These are phyloP conservation scores for Plasmodium gallinaceum DNA, from an alignment of 169 alveolate species.

Conservation along the genomic window DNA sequence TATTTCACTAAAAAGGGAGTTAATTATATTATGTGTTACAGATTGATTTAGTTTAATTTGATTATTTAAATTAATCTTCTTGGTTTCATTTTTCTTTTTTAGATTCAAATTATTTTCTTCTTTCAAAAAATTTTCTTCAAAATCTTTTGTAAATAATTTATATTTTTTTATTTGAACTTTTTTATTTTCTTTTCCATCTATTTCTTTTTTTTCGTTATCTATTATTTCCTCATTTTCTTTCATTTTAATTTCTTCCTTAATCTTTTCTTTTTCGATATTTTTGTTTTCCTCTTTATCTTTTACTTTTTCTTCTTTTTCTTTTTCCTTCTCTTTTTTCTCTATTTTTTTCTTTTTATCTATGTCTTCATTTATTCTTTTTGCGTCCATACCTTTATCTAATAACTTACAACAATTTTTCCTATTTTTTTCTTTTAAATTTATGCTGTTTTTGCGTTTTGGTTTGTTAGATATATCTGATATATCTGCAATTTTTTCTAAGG, in stretches of 20 bases:
- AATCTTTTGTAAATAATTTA: conserved; percentile 76
- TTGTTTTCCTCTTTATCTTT: conserved; percentile 1
- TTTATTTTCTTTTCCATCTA: conserved; percentile 24
- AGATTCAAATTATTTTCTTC: conserved; percentile 54
- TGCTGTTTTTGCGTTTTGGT: not conserved
- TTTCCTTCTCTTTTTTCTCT: not conserved
- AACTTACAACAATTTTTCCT: conserved; percentile 26
- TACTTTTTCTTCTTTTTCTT: not conserved
- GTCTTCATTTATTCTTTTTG: conserved; percentile 17
- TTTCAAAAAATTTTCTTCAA: conserved; percentile 67
- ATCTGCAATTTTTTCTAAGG: not conserved
- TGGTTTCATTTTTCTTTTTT: conserved; percentile 28
- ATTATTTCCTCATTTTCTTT: not conserved
- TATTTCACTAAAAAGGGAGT: conserved; percentile 50
- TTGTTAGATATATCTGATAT: conserved; percentile 14
- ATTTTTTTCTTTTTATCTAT: conserved; percentile 7
- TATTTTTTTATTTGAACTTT: conserved; percentile 32
- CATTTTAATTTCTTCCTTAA: conserved; percentile 5
- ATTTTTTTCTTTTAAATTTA: conserved; percentile 18
- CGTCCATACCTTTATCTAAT: conserved; percentile 3
- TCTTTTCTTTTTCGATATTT: not conserved
- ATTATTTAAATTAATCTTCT: conserved; percentile 11
- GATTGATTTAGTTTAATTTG: conserved; percentile 8
- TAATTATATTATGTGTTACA: conserved; percentile 47
- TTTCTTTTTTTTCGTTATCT: conserved; percentile 23